phyloP scores from a whole-genome alignment of 306 rosid species.

The Castanopsis chinensis region DNA sequence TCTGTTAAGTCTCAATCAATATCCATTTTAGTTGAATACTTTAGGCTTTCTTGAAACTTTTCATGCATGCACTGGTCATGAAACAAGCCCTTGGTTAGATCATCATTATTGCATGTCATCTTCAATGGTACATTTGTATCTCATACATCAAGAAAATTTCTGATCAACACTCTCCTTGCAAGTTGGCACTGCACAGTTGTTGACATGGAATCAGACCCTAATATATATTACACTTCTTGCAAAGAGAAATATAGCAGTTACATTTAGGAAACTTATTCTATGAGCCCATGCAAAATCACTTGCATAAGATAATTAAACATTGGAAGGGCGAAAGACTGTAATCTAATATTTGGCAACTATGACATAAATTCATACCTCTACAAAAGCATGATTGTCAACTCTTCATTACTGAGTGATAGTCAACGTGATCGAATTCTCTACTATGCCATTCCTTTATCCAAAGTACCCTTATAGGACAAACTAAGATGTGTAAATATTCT shows the following conservation, averaged over 20 bases:
- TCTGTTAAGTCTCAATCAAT: conserved; percentile 45
- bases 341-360: too few species aligned
- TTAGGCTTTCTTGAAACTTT: background rate
- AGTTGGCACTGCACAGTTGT: conserved; percentile 60
- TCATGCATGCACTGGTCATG: background rate
- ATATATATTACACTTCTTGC: conserved; percentile 36
- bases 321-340: background rate
- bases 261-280: too few species aligned
- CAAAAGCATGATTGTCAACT: background rate
- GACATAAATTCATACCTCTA: background rate
- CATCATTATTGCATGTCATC: background rate
- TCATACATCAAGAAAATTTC: conserved; percentile 62
- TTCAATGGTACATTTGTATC: background rate
- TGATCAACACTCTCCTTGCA: conserved; percentile 41
- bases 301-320: background rate
- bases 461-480: too few species aligned
- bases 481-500: too few species aligned
- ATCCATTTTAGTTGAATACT: conserved; percentile 6
- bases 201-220: conserved; percentile 70
- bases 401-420: background rate
- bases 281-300: too few species aligned
- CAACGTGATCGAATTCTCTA: too few species aligned
- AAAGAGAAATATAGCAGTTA: too few species aligned
- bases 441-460: too few species aligned
- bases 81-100: background rate